phyloP scores from a whole-genome alignment of 1,284 basidiomycete genomes.

The Cerrena zonata region DNA sequence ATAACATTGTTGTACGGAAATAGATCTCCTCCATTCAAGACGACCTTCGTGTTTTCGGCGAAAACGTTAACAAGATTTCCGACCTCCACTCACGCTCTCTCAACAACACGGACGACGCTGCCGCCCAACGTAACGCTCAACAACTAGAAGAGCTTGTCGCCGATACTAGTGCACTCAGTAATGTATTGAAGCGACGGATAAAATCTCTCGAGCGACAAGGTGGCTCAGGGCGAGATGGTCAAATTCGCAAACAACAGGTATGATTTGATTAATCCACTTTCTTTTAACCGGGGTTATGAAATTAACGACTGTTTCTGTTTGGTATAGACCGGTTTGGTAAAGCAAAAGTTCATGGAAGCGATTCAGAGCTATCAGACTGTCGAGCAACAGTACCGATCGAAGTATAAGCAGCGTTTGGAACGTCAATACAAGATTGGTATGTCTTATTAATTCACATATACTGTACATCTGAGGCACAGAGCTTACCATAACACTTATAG shows the following conservation, averaged over 20 bases:
- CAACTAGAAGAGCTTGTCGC: constrained; percentile 71
- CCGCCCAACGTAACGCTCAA: constrained; percentile 54
- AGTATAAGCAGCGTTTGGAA: constrained; percentile 92
- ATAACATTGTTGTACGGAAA: too few species aligned
- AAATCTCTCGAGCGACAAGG: constrained; percentile 73
- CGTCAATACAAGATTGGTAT: constrained; percentile 91
- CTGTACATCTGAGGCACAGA: too few species aligned
- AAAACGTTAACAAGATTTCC: constrained; percentile 62
- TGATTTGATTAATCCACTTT: too few species aligned
- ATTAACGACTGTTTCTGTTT: constrained; percentile 22
- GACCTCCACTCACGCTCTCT: constrained; percentile 72
- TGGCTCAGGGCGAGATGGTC: constrained; percentile 70
- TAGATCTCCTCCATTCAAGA: constrained; percentile 75
- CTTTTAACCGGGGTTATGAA: too few species aligned
- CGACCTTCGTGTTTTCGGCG: constrained; percentile 60
- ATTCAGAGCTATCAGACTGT: constrained; percentile 84
- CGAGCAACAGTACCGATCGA: constrained; percentile 87
- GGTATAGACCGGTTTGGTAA: constrained; percentile 63
- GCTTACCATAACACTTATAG: constrained; percentile 38
- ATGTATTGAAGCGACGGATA: constrained; percentile 71
- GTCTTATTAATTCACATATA: constrained; percentile 22
- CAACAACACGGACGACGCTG: constrained; percentile 71
- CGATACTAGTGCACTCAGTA: constrained; percentile 73
- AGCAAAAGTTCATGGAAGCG: constrained; percentile 80
- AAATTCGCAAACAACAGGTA: constrained; percentile 83